Evolutionary conservation across 371 early-diverging fungal genomes (phyloP).

Genomic region (Actinomucor elegans): DNA sequence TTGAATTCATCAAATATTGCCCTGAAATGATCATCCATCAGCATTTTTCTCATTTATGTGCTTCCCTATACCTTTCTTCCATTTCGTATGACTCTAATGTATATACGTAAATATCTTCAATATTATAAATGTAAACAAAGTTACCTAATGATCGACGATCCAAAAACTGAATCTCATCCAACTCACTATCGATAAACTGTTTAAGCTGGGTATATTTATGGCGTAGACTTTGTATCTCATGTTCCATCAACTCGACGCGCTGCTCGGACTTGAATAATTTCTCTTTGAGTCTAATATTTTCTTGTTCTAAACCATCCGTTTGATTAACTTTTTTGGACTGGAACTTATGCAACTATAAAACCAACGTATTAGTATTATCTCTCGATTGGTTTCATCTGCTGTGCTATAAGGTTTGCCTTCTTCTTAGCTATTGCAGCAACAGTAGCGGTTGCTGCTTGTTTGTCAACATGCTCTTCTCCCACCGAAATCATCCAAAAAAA

Average conservation of each 20-base stretch:
- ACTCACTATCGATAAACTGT: not conserved
- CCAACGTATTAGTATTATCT: not conserved
- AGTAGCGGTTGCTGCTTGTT: too few species aligned
- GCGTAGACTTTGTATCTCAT: slow-evolving; percentile 1
- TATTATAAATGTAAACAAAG: not conserved
- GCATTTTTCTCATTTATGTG: not conserved
- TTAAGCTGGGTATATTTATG: not conserved
- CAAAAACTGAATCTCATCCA: not conserved
- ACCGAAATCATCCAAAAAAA: slow-evolving; percentile 2
- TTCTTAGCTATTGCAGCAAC: slow-evolving; percentile 9
- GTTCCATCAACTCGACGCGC: slow-evolving; percentile 3
- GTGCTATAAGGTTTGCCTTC: too few species aligned
- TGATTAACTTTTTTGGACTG: slow-evolving; percentile 17
- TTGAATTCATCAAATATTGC: not conserved
- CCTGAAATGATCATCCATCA: not conserved
- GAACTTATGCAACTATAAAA: slow-evolving; percentile 13
- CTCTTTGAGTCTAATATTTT: slow-evolving; percentile 15
- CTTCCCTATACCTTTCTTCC: slow-evolving; percentile 12
- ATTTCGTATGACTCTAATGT: slow-evolving; percentile 11
- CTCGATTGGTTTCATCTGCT: not conserved
- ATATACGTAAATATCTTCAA: not conserved
- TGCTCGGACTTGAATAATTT: slow-evolving; percentile 4
- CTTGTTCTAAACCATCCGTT: slow-evolving; percentile 12
- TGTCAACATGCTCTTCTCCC: slow-evolving; percentile 9
- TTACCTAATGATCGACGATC: slow-evolving; percentile 6